Conservation (phyloP, 176 grass and related monocot genomes). For the Aegilops tauschii region DNA sequence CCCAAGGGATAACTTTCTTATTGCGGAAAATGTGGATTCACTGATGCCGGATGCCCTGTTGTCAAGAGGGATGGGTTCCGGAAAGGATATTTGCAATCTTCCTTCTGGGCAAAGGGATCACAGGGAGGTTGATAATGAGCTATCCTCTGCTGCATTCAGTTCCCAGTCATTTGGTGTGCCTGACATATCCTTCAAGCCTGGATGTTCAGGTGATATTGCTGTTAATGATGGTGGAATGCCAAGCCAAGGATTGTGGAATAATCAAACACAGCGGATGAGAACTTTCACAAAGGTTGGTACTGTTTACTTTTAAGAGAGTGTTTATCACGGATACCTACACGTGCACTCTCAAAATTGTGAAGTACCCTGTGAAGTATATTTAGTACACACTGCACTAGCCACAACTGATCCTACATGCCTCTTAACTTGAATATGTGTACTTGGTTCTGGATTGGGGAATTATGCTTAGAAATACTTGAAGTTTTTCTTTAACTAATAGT, state of each 20-base stretch:
- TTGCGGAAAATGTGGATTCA: constrained; percentile 59
- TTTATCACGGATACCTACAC: not conserved
- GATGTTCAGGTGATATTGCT: constrained; percentile 82
- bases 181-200: constrained; percentile 80
- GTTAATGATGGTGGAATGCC: constrained; percentile 68
- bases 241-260: constrained; percentile 76
- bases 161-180: constrained; percentile 91
- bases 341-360: not conserved
- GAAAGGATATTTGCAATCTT: constrained; percentile 74
- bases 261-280: constrained; percentile 81
- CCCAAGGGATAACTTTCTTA: constrained; percentile 72
- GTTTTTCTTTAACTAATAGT: not conserved
- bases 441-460: not conserved
- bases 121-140: constrained; percentile 79
- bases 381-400: not conserved
- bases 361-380: not conserved
- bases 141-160: constrained; percentile 95
- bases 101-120: constrained; percentile 64
- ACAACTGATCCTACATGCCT: not conserved
- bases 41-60: constrained; percentile 82
- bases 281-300: constrained; percentile 93
- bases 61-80: constrained; percentile 71
- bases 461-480: not conserved
- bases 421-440: not conserved
- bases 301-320: constrained; percentile 6